Base-by-base conservation (phyloP, 352 stramenopile species). In the Thraustochytrium sp. region DNA sequence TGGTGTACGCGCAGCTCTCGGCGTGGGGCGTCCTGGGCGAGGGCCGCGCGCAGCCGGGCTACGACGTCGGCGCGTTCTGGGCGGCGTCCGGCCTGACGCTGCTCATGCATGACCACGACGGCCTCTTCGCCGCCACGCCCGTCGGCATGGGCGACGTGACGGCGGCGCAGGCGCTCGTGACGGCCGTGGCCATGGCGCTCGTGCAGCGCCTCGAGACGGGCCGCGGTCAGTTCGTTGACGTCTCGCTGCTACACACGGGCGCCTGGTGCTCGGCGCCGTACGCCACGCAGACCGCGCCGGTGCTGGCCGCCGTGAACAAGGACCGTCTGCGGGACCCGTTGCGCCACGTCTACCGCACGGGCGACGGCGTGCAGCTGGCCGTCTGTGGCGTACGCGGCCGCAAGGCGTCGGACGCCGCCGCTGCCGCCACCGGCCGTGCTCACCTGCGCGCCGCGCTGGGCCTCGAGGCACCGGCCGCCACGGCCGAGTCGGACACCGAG, bases 51-150 rank as follows among this genome's bases (percentile, higher is more conserved):
- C 9, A 72, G 68, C 29, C 68, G 11, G 68, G 68, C 0, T 72
- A 13, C 21, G 68, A 80, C 68, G 16, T 80, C 29, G 68, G 44
- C 37, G 46, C 68, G 5, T 80, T 80, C 38, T 80, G 68, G 68
- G 53, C 68, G 1, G 68, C 68, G 34, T 40, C 68, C 11, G 68
- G 68, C 4, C 38, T 80, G 26, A 31, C 34, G 5, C 11, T 26
- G 46, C 68, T 80, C 37, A 5, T 80, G 29, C 68, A 80, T 34
- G n/a, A 63, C 21, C 48, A 44, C 18, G 21, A 51, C 44, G n/a
- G n/a, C 23, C 21, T 64, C 21, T 80, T 40, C 53, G 31, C 46
- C 11, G 16, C 40, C 4, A 13, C 23, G 4, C 68, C 68, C 11
- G 23, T 26, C 8, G 53, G 68, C 26, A 31, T 11, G 13, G 68